Percentiles rank a stretch among this genome's conserved stretches.
These are phyloP conservation scores for Sinapis alba DNA, from an alignment of 441 rosid genomes.

Conservation along the genomic window DNA sequence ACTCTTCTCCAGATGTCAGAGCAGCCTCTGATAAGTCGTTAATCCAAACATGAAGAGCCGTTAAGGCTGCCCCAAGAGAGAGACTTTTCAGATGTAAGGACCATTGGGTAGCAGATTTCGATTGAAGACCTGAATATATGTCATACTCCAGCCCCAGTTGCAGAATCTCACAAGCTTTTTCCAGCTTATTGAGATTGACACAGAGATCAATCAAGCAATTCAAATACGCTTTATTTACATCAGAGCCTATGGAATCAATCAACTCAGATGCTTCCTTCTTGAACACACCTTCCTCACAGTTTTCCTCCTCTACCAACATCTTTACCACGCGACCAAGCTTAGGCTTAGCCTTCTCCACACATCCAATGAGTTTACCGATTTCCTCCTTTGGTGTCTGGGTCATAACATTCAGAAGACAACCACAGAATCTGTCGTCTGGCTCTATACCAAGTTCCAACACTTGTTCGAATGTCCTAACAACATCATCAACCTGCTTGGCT, in stretches of 20 bases:
- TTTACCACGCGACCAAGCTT: constrained; percentile 76
- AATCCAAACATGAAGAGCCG: constrained; percentile 88
- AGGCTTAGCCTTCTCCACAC: constrained; percentile 77
- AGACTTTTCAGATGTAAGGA: constrained; percentile 81
- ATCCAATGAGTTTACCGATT: constrained; percentile 60
- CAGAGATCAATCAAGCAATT: constrained; percentile 94
- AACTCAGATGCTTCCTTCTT: constrained; percentile 63
- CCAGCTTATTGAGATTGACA: constrained; percentile 67
- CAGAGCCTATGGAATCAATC: constrained; percentile 53
- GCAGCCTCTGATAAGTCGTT: constrained; percentile 72
- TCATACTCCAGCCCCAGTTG: constrained; percentile 67
- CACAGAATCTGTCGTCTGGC: constrained; percentile 86
- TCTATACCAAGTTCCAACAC: constrained; percentile 57
- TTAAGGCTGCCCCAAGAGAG: constrained; percentile 87
- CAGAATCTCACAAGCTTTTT: constrained; percentile 77
- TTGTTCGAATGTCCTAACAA: constrained; percentile 64
- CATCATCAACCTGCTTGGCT: constrained; percentile 68
- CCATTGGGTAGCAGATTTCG: constrained; percentile 84
- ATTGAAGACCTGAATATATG: constrained; percentile 66
- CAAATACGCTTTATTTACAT: constrained; percentile 81
- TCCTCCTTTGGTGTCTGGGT: constrained; percentile 74
- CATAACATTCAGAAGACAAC: constrained; percentile 87
- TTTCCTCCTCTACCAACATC: constrained; percentile 57
- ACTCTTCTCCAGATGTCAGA: constrained; percentile 66
- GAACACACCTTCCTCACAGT: constrained; percentile 49